Conservation (phyloP, 2,329 filamentous ascomycete genomes). For the Ophiostoma populinum region DNA sequence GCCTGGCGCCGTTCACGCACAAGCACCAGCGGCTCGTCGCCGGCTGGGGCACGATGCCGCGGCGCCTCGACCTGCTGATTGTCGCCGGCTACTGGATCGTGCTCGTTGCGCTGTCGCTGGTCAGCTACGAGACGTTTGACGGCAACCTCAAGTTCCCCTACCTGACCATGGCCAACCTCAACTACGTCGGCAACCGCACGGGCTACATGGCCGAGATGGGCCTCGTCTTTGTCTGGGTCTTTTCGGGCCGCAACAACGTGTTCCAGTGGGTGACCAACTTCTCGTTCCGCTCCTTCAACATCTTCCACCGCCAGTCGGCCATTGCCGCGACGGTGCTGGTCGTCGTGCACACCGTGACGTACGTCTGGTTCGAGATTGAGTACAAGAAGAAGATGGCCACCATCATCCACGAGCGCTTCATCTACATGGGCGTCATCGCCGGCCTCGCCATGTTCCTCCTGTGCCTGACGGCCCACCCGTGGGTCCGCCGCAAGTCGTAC, state of each 20-base stretch:
- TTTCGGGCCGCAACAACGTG: constrained; percentile 48
- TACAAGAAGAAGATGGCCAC: constrained; percentile 1
- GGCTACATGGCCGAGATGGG: constrained; percentile 10
- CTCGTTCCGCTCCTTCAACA: constrained; percentile 48
- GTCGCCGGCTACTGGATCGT: constrained; percentile 9
- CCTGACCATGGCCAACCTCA: background rate
- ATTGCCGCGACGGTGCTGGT: constrained; percentile 43
- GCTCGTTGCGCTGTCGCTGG: constrained; percentile 5
- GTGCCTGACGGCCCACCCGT: constrained; percentile 30
- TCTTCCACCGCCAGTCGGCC: constrained; percentile 51
- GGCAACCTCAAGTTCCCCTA: constrained; percentile 1
- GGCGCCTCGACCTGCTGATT: background rate
- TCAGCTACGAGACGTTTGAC: constrained; percentile 2
- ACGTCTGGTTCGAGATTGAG: constrained; percentile 20
- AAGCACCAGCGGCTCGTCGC: constrained; percentile 1
- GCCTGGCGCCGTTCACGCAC: background rate
- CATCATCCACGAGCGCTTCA: background rate
- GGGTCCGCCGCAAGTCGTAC: constrained; percentile 32
- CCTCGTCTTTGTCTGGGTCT: constrained; percentile 22
- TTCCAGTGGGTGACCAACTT: constrained; percentile 51
- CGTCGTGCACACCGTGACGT: constrained; percentile 42
- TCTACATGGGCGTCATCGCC: constrained; percentile 13
- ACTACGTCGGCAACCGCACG: constrained; percentile 11
- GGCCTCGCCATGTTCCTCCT: constrained; percentile 28
- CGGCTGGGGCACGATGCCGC: background rate